Evolutionary conservation across 257 asterid species (phyloP), one percentile per base, ranked within the genome.

Genomic region (Nyctanthes arbortristis): DNA sequence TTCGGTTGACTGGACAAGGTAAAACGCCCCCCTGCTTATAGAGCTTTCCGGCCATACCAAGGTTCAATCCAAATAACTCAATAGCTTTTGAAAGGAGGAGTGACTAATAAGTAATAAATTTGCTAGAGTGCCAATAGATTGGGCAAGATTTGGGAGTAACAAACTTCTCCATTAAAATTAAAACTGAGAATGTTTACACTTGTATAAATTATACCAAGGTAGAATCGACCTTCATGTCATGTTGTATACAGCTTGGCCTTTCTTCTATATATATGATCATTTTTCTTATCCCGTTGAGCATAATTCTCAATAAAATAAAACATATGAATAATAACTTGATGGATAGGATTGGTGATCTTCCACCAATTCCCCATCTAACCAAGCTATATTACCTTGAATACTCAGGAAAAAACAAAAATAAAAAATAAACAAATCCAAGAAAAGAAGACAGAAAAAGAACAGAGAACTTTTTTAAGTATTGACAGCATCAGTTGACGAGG

Each of bases 291-390:
- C 63, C 27, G 29, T 60, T 79, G 43, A 27, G 29, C 47, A 56
- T 77, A 66, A 43, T 72, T 74, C 75, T 66, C 79, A 58, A 70
- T 74, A 34, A 70, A 71, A 66, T 56, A 47, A 1, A 33, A 69
- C 27, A 45, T 75, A 75, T 57, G 63, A 80, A 80, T 67, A 63
- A 86, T n/a, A n/a, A n/a, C 85, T 70, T 63, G 56, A 75, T 60
- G 65, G 77, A 69, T 63, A 82, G 88, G 81, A 72, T 7, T 61
- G 88, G 80, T 79, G 96, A 86, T 84, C 93, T 92, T 87, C 90
- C 96, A 82, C 87, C 92, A n/a, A n/a, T 29, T 62, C 67, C 84
- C 90, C 81, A 67, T 75, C 45, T 63, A 69, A 70, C 79, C 84
- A 75, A 76, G 68, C 84, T 76, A 77, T 61, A 58, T 75, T 36